Conservation (phyloP, 1,139 yeast species). For the Kodamaea sp. region DNA sequence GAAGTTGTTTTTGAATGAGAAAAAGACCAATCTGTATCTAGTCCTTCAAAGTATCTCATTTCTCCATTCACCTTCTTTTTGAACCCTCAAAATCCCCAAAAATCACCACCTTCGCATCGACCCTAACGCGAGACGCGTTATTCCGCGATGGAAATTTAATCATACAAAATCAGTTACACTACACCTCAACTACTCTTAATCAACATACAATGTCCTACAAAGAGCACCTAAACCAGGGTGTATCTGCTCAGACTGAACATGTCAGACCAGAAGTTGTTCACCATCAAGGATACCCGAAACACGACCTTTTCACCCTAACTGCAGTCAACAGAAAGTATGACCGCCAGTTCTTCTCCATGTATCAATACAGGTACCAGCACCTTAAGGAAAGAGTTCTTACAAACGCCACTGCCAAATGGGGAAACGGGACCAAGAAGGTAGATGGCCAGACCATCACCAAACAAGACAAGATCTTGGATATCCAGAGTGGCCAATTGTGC, state of each 20-base stretch:
- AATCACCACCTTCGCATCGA: too few species aligned
- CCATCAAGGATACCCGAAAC: conserved; percentile 4
- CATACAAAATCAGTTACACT: too few species aligned
- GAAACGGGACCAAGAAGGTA: conserved; percentile 41
- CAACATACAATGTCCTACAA: background rate
- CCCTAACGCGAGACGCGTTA: too few species aligned
- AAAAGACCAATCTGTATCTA: too few species aligned
- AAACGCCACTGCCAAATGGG: conserved; percentile 47
- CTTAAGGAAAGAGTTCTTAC: conserved; percentile 57
- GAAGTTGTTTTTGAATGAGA: too few species aligned
- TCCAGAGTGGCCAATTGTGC: conserved; percentile 65
- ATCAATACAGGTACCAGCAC: conserved; percentile 59
- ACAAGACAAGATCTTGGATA: conserved; percentile 74
- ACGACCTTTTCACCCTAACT: conserved; percentile 8
- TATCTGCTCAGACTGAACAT: conserved; percentile 3
- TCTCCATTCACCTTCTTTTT: too few species aligned
- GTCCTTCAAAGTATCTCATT: too few species aligned
- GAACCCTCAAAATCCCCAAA: too few species aligned
- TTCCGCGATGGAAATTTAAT: too few species aligned
- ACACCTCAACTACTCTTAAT: background rate
- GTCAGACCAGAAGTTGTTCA: background rate
- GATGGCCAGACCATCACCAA: conserved; percentile 36
- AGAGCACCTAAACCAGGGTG: conserved; percentile 7
- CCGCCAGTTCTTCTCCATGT: conserved; percentile 74
- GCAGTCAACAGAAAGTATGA: conserved; percentile 48